Percentiles rank a stretch among this genome's conserved stretches.
phyloP scores from a whole-genome alignment of 495 filamentous ascomycete genomes.

The Friedmanniomyces simplex region DNA sequence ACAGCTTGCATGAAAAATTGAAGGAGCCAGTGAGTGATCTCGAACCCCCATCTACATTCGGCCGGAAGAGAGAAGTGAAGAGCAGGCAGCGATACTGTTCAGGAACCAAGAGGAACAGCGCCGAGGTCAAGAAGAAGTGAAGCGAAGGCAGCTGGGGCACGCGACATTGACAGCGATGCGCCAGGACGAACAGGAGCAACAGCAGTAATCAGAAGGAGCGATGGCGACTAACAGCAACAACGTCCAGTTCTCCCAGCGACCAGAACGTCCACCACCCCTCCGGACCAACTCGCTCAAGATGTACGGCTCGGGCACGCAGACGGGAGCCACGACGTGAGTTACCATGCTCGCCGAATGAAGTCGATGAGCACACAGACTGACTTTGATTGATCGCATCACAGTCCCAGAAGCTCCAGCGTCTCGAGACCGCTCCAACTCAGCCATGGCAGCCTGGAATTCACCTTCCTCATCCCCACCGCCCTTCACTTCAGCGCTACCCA shows the following conservation, averaged over 20 bases:
- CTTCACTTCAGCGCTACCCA: conserved; percentile 93
- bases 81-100: conserved; percentile 2
- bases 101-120: neutral
- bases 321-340: conserved; percentile 30
- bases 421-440: conserved; percentile 77
- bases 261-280: conserved; percentile 59
- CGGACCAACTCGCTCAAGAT: conserved; percentile 39
- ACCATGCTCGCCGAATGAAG: too few relatives aligned
- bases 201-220: neutral
- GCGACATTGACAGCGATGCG: neutral
- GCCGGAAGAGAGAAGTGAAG: neutral
- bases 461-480: conserved; percentile 85
- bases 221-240: conserved; percentile 1
- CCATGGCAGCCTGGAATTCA: conserved; percentile 90
- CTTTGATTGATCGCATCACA: conserved; percentile 92
- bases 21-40: conserved; percentile 2
- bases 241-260: conserved; percentile 20
- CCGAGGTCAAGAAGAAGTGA: neutral
- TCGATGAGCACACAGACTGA: neutral
- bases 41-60: neutral
- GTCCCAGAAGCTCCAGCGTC: conserved; percentile 58
- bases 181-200: neutral
- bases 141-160: neutral
- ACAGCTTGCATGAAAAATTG: neutral
- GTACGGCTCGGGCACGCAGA: conserved; percentile 63